A percentile compares a stretch with the other conserved stretches of the same genome.
Evolutionary conservation across 148 eudicot species (phyloP).

Genomic region (Cornus florida): DNA sequence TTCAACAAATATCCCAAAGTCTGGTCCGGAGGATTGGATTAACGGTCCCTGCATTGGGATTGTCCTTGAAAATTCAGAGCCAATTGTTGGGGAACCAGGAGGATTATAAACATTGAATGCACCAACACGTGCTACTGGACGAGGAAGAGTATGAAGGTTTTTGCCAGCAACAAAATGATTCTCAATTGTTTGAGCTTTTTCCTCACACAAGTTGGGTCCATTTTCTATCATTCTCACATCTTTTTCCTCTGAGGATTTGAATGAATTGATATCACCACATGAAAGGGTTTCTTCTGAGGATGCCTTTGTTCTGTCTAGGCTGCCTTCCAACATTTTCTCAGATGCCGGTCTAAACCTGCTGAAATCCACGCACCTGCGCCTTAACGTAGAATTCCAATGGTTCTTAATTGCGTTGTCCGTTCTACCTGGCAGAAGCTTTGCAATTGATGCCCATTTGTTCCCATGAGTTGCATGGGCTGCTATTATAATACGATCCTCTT

Average conservation of each 20-base stretch:
- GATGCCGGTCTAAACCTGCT: neutral
- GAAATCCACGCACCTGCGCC: constrained; percentile 38
- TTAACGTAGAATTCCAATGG: constrained; percentile 77
- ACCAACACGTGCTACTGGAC: constrained; percentile 62
- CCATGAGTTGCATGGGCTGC: constrained; percentile 65
- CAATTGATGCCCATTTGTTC: constrained; percentile 70
- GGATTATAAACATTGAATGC: constrained; percentile 55
- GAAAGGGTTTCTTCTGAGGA: constrained; percentile 67
- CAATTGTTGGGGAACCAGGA: constrained; percentile 12
- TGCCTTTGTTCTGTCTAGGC: constrained; percentile 38
- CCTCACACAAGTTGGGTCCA: constrained; percentile 19
- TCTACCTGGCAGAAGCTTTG: constrained; percentile 70
- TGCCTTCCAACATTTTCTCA: constrained; percentile 5
- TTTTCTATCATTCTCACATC: constrained; percentile 19
- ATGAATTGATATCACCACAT: constrained; percentile 34
- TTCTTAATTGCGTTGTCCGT: constrained; percentile 78
- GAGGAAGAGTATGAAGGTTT: constrained; percentile 35
- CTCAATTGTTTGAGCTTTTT: constrained; percentile 14
- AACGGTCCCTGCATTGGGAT: constrained; percentile 45
- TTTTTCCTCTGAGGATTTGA: constrained; percentile 31
- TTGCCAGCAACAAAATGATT: constrained; percentile 17
- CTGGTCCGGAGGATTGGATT: constrained; percentile 47
- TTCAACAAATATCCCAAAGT: constrained; percentile 42
- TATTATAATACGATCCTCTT: constrained; percentile 57
- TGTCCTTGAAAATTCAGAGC: constrained; percentile 22